Evolutionary conservation across 345 rosid species (phyloP), one percentile per base, ranked within the genome.

Genomic region (Heritiera littoralis): DNA sequence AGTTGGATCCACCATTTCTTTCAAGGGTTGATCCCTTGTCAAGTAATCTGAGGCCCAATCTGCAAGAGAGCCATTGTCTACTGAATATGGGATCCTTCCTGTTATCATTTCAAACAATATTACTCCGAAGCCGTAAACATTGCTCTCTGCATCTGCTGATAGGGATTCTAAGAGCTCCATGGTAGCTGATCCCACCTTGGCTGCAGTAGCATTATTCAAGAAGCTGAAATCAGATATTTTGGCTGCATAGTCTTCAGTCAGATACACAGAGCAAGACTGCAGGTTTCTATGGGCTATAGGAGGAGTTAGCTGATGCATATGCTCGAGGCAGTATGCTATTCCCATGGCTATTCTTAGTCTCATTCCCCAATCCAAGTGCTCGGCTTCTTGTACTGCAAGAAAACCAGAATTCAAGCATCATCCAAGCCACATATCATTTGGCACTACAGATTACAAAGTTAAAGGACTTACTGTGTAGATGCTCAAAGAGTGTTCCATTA

Each of bases 401-500:
- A 73, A 78, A 71, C 12, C 78, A 52, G 2, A 58, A 41, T 28
- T 79, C 49, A 52, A 52, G 49, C 14, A 59, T 64, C 54, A 69
- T 65, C 63, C 52, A 46, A 49, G 65, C 60, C 51, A 67, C 61
- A 52, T 6, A 72, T 72, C 18, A 11, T 48, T 54, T 66, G 30
- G 61, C 61, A 71, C 64, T 35, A 78, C 38, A 49, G 66, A n/a
- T 41, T 63, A 4, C 45, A 71, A 59, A 18, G 40, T 23, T 12
- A 66, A 71, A 64, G 81, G 13, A 85, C 97, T 92, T 60, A 97
- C 99, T 66, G 67, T 97, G 95, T 66, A 97, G 88, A 88, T 97
- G 98, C 87, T 96, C 98, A 55, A 86, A 94, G 79, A 96, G 95
- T 11, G 92, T 89, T 82, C 99, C 99, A 72, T 92, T 96, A n/a